Percentiles rank a stretch among this genome's conserved stretches.
Conservation (phyloP, 2,329 filamentous ascomycete species). For the Blastomyces emzantsi region DNA sequence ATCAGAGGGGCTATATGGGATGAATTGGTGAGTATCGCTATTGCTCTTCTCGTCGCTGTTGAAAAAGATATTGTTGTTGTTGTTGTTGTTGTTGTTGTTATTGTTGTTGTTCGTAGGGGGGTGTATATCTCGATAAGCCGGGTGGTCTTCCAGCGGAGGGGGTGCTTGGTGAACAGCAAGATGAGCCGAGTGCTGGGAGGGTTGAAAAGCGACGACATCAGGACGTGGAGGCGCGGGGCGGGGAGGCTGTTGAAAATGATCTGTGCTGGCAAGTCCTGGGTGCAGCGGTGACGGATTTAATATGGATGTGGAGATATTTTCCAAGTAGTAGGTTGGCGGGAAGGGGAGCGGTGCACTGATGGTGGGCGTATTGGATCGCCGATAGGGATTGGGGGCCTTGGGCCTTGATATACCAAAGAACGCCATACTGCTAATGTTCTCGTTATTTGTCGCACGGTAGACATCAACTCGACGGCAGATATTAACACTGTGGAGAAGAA, state of each 20-base stretch:
- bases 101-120: neutral
- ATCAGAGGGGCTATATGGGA: conserved; percentile 6
- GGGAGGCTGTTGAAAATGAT: neutral
- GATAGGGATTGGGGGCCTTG: neutral
- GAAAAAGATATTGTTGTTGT: neutral
- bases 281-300: neutral
- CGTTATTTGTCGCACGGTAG: neutral
- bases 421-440: neutral
- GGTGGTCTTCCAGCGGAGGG: conserved; percentile 7
- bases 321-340: neutral
- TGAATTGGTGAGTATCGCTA: neutral
- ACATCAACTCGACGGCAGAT: neutral
- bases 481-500: neutral
- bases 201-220: neutral
- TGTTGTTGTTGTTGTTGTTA: neutral
- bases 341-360: conserved; percentile 6
- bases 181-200: neutral
- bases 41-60: neutral
- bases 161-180: neutral
- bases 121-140: neutral
- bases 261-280: neutral
- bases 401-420: conserved; percentile 4
- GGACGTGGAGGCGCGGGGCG: conserved; percentile 3
- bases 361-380: conserved; percentile 4
- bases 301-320: conserved; percentile 3